phyloP scores from a whole-genome alignment of 2,329 filamentous ascomycete genomes.

The Aspergillus terreus region DNA sequence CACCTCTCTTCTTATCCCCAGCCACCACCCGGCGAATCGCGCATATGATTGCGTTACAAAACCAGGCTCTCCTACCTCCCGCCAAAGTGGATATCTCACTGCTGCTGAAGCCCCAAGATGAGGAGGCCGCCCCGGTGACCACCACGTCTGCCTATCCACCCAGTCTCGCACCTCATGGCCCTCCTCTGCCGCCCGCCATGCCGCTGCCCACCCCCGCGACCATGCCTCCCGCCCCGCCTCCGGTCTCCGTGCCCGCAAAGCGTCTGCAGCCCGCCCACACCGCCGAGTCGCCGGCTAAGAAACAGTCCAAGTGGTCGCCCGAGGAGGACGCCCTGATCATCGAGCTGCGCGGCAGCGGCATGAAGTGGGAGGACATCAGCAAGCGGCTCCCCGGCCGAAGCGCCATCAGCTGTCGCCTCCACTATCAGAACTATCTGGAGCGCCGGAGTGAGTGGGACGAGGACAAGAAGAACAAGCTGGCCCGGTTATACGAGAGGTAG shows the following conservation, averaged over 20 bases:
- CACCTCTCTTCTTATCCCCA: not conserved
- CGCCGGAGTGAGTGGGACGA: slow-evolving; percentile 93
- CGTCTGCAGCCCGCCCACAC: slow-evolving; percentile 46
- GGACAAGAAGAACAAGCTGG: slow-evolving; percentile 94
- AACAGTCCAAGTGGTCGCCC: slow-evolving; percentile 93
- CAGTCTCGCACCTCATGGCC: slow-evolving; percentile 20
- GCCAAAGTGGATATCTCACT: slow-evolving; percentile 93
- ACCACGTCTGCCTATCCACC: slow-evolving; percentile 31
- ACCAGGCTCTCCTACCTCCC: slow-evolving; percentile 39
- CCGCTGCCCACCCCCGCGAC: slow-evolving; percentile 14
- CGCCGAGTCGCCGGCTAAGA: slow-evolving; percentile 70
- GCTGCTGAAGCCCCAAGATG: slow-evolving; percentile 65
- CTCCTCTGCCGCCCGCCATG: slow-evolving; percentile 27
- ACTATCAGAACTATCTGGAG: slow-evolving; percentile 97
- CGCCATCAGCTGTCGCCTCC: slow-evolving; percentile 87
- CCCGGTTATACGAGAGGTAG: slow-evolving; percentile 90
- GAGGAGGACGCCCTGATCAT: slow-evolving; percentile 95
- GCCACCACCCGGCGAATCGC: slow-evolving; percentile 24
- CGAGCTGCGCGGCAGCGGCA: slow-evolving; percentile 79
- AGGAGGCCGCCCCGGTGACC: slow-evolving; percentile 31
- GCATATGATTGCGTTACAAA: slow-evolving; percentile 44
- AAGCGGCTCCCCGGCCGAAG: slow-evolving; percentile 85
- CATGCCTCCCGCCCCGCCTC: slow-evolving; percentile 17
- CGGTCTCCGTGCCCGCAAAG: slow-evolving; percentile 31
- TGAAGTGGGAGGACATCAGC: slow-evolving; percentile 99